Evolutionary conservation across 1,284 basidiomycete genomes (phyloP).

Genomic region (Prillingera fragicola): DNA sequence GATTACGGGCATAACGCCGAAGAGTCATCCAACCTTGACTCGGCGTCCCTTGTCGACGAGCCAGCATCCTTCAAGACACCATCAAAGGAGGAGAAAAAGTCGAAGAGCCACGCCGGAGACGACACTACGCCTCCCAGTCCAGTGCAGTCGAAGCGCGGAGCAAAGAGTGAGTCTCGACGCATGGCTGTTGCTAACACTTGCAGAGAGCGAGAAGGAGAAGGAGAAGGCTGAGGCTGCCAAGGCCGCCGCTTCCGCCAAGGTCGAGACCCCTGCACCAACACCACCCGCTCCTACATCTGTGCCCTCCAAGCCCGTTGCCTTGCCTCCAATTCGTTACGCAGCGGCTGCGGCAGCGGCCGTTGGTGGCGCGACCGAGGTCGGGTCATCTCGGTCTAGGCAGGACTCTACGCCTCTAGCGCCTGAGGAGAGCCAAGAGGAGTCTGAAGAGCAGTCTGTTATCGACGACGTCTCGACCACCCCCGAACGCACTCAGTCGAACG

Average conservation of each 20-base stretch:
- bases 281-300: slow-evolving; percentile 41
- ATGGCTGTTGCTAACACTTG: not conserved
- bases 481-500: not conserved
- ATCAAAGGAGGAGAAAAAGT: slow-evolving; percentile 36
- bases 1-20: slow-evolving; percentile 67
- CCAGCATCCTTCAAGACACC: slow-evolving; percentile 31
- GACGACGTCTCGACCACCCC: too few relatives aligned
- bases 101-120: slow-evolving; percentile 4
- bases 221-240: slow-evolving; percentile 21
- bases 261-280: slow-evolving; percentile 42
- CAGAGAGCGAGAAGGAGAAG: slow-evolving; percentile 18
- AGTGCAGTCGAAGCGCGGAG: slow-evolving; percentile 26
- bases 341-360: slow-evolving; percentile 85
- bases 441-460: not conserved
- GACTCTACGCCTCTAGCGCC: not conserved
- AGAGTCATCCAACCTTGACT: slow-evolving; percentile 51
- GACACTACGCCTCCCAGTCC: slow-evolving; percentile 33
- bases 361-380: slow-evolving; percentile 22
- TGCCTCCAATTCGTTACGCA: slow-evolving; percentile 80
- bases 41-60: slow-evolving; percentile 48
- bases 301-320: slow-evolving; percentile 50
- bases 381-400: not conserved
- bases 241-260: slow-evolving; percentile 21
- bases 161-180: slow-evolving; percentile 12
- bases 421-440: slow-evolving; percentile 8